These are phyloP conservation scores for Ogataea paradorogensis DNA, from an alignment of 805 yeast species.

Conservation along the genomic window DNA sequence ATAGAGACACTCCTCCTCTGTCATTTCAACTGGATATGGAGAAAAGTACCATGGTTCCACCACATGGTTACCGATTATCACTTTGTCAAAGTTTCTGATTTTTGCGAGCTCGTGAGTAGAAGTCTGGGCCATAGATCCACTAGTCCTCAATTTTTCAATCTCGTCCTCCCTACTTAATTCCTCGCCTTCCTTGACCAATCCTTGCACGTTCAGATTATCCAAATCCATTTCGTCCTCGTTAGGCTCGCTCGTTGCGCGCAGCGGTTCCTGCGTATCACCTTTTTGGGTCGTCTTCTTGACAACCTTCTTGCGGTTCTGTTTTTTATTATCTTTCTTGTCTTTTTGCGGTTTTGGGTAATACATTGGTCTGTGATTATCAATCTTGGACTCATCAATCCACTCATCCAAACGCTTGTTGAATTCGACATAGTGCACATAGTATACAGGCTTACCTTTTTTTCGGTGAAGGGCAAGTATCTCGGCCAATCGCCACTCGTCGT, in stretches of 20 bases:
- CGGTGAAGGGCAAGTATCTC: constrained; percentile 77
- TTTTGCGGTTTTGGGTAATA: constrained; percentile 61
- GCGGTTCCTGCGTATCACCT: constrained; percentile 10
- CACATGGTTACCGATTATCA: constrained; percentile 84
- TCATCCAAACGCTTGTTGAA: constrained; percentile 96
- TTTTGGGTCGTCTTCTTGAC: constrained; percentile 12
- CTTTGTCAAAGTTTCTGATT: constrained; percentile 75
- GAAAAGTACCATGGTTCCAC: constrained; percentile 99
- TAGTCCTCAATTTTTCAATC: constrained; percentile 82
- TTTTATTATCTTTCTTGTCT: constrained; percentile 24
- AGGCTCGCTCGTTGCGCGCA: constrained; percentile 10
- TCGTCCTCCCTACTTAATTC: constrained; percentile 86
- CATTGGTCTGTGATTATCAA: constrained; percentile 69
- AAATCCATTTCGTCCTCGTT: constrained; percentile 74
- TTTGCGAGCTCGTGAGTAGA: constrained; percentile 80
- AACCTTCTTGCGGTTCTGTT: constrained; percentile 32
- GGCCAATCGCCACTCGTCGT: constrained; percentile 74
- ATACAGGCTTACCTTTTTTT: constrained; percentile 73
- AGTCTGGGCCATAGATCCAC: constrained; percentile 97
- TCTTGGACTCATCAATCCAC: constrained; percentile 75
- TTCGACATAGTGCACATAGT: constrained; percentile 91
- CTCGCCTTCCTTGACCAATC: constrained; percentile 59
- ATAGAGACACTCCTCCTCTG: constrained; percentile 86
- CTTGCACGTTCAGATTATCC: constrained; percentile 83
- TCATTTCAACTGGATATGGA: constrained; percentile 92